Evolutionary conservation across 1,284 basidiomycete species (phyloP).

Genomic region (Uromyces viciae-fabae): DNA sequence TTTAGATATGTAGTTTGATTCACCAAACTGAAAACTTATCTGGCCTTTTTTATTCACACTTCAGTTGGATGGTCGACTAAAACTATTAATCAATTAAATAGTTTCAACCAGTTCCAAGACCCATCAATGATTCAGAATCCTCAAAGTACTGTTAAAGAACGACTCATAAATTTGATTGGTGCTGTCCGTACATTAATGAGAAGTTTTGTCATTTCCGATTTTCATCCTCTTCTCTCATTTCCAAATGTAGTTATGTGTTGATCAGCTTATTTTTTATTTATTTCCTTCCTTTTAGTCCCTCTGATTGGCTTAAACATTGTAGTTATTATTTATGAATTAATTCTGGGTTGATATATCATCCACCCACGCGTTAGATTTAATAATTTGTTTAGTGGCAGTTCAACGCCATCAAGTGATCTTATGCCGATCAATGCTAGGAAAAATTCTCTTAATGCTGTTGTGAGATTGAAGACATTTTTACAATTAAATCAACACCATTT

Average conservation of each 20-base stretch:
- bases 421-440: too few relatives aligned
- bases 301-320: slow-evolving; percentile 75
- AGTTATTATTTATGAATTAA: slow-evolving; percentile 75
- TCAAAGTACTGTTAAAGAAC: slow-evolving; percentile 67
- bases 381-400: too few relatives aligned
- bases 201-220: slow-evolving; percentile 62
- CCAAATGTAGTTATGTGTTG: slow-evolving; percentile 51
- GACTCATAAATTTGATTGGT: slow-evolving; percentile 82
- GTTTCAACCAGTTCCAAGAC: slow-evolving; percentile 37
- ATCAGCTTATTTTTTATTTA: slow-evolving; percentile 43
- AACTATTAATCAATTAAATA: slow-evolving; percentile 1
- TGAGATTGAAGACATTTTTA: too few relatives aligned
- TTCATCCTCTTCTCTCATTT: not conserved
- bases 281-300: slow-evolving; percentile 64
- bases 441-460: too few relatives aligned
- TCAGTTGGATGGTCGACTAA: slow-evolving; percentile 86
- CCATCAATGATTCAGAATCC: slow-evolving; percentile 60
- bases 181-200: slow-evolving; percentile 92
- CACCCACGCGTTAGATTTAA: too few relatives aligned
- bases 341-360: slow-evolving; percentile 62
- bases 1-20: too few relatives aligned
- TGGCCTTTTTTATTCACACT: not conserved
- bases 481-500: too few relatives aligned
- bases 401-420: too few relatives aligned
- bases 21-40: not conserved